A percentile compares a stretch with the other conserved stretches of the same genome.
phyloP scores from a whole-genome alignment of 305 asterid genomes.

The Fraxinus nigra region DNA sequence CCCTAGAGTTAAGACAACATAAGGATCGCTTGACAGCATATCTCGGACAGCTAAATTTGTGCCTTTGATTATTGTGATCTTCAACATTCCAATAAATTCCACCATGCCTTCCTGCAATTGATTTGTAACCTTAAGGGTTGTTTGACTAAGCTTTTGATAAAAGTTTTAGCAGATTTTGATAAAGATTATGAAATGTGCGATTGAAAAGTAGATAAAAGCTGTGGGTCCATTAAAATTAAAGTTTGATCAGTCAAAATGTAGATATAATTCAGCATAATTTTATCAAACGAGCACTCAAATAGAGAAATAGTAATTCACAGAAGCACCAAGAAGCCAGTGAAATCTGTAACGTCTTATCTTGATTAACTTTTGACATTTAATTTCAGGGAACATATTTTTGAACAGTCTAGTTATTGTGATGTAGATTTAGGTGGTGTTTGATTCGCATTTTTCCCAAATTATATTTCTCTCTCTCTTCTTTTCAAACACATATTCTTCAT shows the following conservation, averaged over 20 bases:
- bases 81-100: constrained; percentile 82
- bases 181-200: neutral
- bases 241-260: neutral
- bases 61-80: constrained; percentile 70
- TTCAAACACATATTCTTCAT: too few species aligned
- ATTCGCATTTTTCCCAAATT: too few species aligned
- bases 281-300: neutral
- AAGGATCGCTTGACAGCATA: constrained; percentile 93
- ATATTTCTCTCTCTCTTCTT: too few species aligned
- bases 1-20: constrained; percentile 78
- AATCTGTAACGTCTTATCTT: neutral
- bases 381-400: constrained; percentile 1
- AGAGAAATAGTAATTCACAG: constrained; percentile 3
- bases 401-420: neutral
- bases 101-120: constrained; percentile 76
- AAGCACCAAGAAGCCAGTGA: constrained; percentile 15
- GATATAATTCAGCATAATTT: neutral
- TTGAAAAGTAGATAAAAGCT: neutral
- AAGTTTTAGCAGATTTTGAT: neutral
- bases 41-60: constrained; percentile 83
- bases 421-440: neutral
- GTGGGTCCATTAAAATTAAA: neutral
- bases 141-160: neutral
- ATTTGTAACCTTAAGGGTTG: constrained; percentile 4
- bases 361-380: neutral